Percentiles rank a stretch among this genome's conserved stretches.
phyloP scores from a whole-genome alignment of 2,329 filamentous ascomycete species.

The Fusarium napiforme region DNA sequence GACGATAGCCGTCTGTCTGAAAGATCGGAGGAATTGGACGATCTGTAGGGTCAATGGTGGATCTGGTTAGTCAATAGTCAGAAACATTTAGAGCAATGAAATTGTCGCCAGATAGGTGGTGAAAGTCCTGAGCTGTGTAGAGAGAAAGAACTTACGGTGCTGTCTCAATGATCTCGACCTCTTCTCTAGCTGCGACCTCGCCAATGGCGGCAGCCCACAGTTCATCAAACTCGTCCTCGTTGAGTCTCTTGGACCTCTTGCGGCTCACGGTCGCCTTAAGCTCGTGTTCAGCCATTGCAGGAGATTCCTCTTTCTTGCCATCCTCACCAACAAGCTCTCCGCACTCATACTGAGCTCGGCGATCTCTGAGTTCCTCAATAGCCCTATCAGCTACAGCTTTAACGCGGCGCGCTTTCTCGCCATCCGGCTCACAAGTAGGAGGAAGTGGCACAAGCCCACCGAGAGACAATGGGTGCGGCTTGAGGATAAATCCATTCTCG shows the following conservation, averaged over 20 bases:
- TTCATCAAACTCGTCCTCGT: conserved; percentile 89
- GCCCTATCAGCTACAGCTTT: conserved; percentile 89
- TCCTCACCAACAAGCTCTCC: conserved; percentile 74
- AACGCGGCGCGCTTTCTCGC: conserved; percentile 87
- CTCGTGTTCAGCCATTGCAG: conserved; percentile 73
- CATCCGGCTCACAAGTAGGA: conserved; percentile 94
- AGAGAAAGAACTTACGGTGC: conserved; percentile 63
- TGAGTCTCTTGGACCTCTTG: conserved; percentile 85
- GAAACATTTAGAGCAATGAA: conserved; percentile 50
- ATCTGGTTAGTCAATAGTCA: conserved; percentile 88
- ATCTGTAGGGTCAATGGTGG: conserved; percentile 77
- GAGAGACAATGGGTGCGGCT: conserved; percentile 84
- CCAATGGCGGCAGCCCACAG: conserved; percentile 81
- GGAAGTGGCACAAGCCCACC: conserved; percentile 84
- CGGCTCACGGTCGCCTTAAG: conserved; percentile 81
- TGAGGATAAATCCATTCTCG: conserved; percentile 87
- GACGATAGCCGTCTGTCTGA: conserved; percentile 75
- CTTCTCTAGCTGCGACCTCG: conserved; percentile 73
- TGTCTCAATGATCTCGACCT: conserved; percentile 61
- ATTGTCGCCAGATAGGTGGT: conserved; percentile 32
- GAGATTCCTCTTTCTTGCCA: conserved; percentile 67
- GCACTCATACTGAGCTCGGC: conserved; percentile 90
- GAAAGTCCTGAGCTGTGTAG: conserved; percentile 18
- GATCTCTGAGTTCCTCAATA: conserved; percentile 85
- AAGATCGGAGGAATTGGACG: conserved; percentile 71